Evolutionary conservation across 169 alveolate genomes (phyloP), one percentile per base, ranked within the genome.

Genomic region (Plasmodium ovale): DNA sequence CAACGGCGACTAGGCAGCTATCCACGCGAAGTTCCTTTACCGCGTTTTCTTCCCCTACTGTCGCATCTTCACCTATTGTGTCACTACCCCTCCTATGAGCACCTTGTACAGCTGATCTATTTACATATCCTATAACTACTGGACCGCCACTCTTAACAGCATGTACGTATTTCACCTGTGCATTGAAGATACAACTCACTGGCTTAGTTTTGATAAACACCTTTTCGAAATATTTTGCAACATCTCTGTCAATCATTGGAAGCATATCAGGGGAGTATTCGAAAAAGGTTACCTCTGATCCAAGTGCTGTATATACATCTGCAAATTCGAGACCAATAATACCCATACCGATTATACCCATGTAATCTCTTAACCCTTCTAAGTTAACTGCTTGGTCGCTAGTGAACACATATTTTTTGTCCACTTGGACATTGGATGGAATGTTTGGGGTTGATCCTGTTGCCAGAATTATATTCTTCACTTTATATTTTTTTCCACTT

Each of bases 1-100:
- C 97, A 1, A 91, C 84, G 21, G 97, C 96, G 1, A 95, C 49
- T 12, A 95, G 67, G 31, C 95, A 92, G 16, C 93, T 87, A 16
- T 95, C 96, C 10, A 93, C 95, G 51, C 51, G 56, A 12, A 94
- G 37, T 37, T 56, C 77, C 35, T 87, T 89, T 37, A 49, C 64
- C 0, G 70, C 3, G 2, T 4, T 5, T 27, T 4, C 19, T 37
- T 7, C n/a, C 65, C 23, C 25, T 29, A 19, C 6, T 33, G 19
- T 25, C 72, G 23, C 16, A n/a, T 27, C 14, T 9, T 3, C 14
- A 6, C 14, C 14, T 44, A 1, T 19, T 0, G 44, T 31, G n/a
- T 25, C 16, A 23, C 19, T 0, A 56, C 10, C 27, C 0, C 56
- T 71, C 19, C 51, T 53, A n/a, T n/a, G n/a, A n/a, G n/a, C 88